Base-by-base conservation (phyloP, 495 filamentous ascomycete species). In the Margaritispora aquatica region DNA sequence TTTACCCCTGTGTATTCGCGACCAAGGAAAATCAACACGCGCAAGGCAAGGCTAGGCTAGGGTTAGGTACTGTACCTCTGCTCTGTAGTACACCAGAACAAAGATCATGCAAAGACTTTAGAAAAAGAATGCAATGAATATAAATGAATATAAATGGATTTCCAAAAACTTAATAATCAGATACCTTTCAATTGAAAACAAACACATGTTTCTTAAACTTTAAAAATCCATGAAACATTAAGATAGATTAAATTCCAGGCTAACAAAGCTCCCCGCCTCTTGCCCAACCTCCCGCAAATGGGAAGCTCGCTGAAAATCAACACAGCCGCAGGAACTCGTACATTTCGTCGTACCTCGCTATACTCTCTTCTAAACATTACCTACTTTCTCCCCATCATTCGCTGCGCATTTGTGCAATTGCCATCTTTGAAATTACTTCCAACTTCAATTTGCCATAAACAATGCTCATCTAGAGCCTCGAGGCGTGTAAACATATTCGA, bases 391-490 rank as follows among this genome's bases (percentile, higher is more conserved):
- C 17, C 38, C 38, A 44, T 17, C 38, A 44, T n/a, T 44, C 38
- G 38, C 38, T 44, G 4, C 19, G 15, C 38, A 44, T n/a, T 3
- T 44, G 7, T 17, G 38, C 38, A 44, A n/a, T 44, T n/a, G 38
- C 19, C 7, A 44, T 44, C 2, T 44, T 50, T 22, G 47, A 24
- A 5, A 21, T 22, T 2, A 17, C 41, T 7, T 9, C n/a, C 10
- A 38, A n/a, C 10, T 41, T 38, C 21, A 1, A 36, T 41, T 36
- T 54, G 27, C 26, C 23, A 9, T 27, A 26, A 44, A 61, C 51
- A 55, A 61, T 61, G 58, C 51, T 50, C 51, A 56, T 55, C 58
- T 61, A 61, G 58, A 61, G 58, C 58, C 27, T 60, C 58, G 41
- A 60, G 10, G 13, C 24, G 48, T 44, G 46, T 61, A 55, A 55